phyloP scores from a whole-genome alignment of 2,329 filamentous ascomycete species.

The Podosphaera aphanis region DNA sequence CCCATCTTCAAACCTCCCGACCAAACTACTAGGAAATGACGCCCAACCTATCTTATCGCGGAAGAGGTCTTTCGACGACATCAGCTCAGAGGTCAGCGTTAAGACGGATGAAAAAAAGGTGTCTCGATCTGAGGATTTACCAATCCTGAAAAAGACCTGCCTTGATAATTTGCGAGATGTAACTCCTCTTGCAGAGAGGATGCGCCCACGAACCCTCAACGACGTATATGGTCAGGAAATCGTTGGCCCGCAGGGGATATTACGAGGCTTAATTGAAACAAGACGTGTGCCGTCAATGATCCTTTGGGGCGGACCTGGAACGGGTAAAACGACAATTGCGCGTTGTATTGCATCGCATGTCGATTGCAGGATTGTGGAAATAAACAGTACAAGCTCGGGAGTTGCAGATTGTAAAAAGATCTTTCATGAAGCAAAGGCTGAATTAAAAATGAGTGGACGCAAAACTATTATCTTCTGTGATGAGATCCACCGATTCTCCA shows the following conservation, averaged over 20 bases:
- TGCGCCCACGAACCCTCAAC: slow-evolving; percentile 66
- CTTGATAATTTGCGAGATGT: slow-evolving; percentile 38
- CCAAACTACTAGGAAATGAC: slow-evolving; percentile 15
- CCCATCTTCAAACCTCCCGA: slow-evolving; percentile 15
- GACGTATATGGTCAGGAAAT: slow-evolving; percentile 82
- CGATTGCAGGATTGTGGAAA: slow-evolving; percentile 74
- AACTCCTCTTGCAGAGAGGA: slow-evolving; percentile 76
- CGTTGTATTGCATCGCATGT: slow-evolving; percentile 67
- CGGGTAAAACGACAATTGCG: slow-evolving; percentile 79
- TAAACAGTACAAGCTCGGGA: slow-evolving; percentile 77
- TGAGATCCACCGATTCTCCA: slow-evolving; percentile 37
- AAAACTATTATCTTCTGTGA: slow-evolving; percentile 96
- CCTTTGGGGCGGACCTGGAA: slow-evolving; percentile 64
- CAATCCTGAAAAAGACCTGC: slow-evolving; percentile 39
- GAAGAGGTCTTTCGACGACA: slow-evolving; percentile 15
- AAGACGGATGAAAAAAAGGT: neutral
- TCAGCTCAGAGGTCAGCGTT: neutral
- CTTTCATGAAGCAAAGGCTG: slow-evolving; percentile 62
- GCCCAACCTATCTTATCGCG: slow-evolving; percentile 6
- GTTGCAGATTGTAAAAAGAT: slow-evolving; percentile 83
- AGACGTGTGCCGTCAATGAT: slow-evolving; percentile 86
- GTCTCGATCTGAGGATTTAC: slow-evolving; percentile 1
- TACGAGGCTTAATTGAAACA: slow-evolving; percentile 66
- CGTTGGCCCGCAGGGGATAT: slow-evolving; percentile 60
- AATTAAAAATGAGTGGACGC: slow-evolving; percentile 57